These are phyloP conservation scores for Alternaria sp. DNA, from an alignment of 2,329 filamentous ascomycete species.

Conservation along the genomic window DNA sequence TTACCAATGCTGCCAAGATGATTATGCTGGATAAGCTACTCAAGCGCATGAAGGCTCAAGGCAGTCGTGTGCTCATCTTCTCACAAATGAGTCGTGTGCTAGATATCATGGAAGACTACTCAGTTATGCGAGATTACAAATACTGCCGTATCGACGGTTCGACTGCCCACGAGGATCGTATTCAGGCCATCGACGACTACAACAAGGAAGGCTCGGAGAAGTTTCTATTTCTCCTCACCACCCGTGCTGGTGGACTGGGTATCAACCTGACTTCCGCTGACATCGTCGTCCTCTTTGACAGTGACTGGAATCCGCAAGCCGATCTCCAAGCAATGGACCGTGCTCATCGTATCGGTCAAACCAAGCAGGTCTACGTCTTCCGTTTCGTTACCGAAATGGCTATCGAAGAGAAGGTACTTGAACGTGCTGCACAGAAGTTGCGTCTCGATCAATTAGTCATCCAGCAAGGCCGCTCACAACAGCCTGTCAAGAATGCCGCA, in stretches of 20 bases:
- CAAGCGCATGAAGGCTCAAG: slow-evolving; percentile 80
- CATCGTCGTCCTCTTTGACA: slow-evolving; percentile 95
- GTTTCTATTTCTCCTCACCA: slow-evolving; percentile 94
- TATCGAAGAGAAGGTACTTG: slow-evolving; percentile 97
- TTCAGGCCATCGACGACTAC: slow-evolving; percentile 97
- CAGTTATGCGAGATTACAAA: slow-evolving; percentile 90
- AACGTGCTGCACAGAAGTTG: slow-evolving; percentile 94
- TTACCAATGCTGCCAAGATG: slow-evolving; percentile 97
- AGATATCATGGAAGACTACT: slow-evolving; percentile 98
- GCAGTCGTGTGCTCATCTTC: slow-evolving; percentile 96
- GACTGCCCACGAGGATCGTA: slow-evolving; percentile 96
- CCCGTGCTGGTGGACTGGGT: slow-evolving; percentile 91
- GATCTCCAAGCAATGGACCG: slow-evolving; percentile 99
- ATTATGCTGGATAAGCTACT: slow-evolving; percentile 92
- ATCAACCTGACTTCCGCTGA: slow-evolving; percentile 97
- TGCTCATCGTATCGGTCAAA: slow-evolving; percentile 97
- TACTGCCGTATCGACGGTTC: slow-evolving; percentile 98
- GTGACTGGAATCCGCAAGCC: slow-evolving; percentile 98
- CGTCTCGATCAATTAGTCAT: slow-evolving; percentile 97
- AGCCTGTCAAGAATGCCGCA: slow-evolving; percentile 86
- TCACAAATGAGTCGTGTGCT: slow-evolving; percentile 98
- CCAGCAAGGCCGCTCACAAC: slow-evolving; percentile 93
- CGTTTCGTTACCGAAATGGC: slow-evolving; percentile 97
- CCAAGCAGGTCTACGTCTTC: slow-evolving; percentile 96
- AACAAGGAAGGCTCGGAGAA: slow-evolving; percentile 89